phyloP scores from a whole-genome alignment of 2,329 filamentous ascomycete species.

The Sporothrix humicola region DNA sequence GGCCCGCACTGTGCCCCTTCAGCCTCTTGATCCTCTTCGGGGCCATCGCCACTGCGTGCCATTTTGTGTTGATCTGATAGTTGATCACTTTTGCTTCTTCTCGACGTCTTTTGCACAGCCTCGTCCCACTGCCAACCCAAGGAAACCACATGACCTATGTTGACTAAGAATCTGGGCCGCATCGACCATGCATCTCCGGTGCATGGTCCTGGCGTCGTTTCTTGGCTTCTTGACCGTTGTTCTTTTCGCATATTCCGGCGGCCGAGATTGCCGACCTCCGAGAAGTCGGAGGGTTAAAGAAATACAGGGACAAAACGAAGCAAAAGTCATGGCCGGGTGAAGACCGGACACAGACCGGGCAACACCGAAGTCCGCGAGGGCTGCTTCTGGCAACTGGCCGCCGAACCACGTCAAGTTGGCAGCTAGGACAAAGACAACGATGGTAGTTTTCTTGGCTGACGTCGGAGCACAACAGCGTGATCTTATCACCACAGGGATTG shows the following conservation, averaged over 20 bases:
- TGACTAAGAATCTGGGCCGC: background rate
- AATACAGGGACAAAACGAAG: background rate
- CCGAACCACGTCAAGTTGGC: background rate
- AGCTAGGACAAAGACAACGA: background rate
- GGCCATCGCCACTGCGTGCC: too few relatives aligned
- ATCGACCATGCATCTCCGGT: background rate
- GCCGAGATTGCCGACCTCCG: background rate
- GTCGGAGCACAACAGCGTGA: background rate
- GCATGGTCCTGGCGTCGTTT: background rate
- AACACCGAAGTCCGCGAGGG: background rate
- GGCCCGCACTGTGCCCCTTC: too few relatives aligned
- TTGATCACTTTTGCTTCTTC: background rate
- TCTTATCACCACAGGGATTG: background rate
- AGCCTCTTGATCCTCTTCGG: too few relatives aligned
- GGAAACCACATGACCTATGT: slow-evolving; percentile 1
- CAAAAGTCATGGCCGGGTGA: background rate
- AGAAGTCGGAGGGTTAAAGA: background rate
- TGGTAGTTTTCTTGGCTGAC: background rate
- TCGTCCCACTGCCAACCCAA: background rate
- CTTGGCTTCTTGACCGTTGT: background rate
- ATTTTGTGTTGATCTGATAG: background rate
- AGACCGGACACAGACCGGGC: background rate
- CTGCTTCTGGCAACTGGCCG: background rate
- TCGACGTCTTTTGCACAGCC: slow-evolving; percentile 8
- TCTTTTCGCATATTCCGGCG: background rate